phyloP scores from a whole-genome alignment of 2,329 filamentous ascomycete genomes.

The Botrytis fabae region DNA sequence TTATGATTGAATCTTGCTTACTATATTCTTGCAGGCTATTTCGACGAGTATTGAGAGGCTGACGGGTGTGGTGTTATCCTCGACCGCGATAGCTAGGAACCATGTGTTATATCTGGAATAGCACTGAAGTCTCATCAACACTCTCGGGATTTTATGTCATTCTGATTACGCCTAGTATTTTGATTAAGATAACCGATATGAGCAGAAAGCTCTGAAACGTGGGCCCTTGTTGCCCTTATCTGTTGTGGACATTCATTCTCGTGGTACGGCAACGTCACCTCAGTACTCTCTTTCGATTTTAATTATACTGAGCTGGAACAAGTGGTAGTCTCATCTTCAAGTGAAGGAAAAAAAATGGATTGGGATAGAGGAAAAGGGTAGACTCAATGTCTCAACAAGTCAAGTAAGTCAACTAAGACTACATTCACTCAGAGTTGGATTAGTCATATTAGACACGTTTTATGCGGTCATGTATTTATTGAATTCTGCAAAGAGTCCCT shows the following conservation, averaged over 20 bases:
- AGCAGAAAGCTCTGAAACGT: background rate
- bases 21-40: background rate
- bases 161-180: background rate
- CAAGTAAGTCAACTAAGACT: too few species aligned
- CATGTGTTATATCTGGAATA: background rate
- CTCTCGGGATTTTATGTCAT: too few species aligned
- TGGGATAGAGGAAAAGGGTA: too few species aligned
- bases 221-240: background rate
- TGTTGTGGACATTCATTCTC: background rate
- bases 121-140: background rate
- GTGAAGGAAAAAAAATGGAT: background rate
- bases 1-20: too few species aligned
- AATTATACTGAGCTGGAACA: too few species aligned
- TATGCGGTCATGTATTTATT: background rate
- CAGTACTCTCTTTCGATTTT: background rate
- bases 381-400: too few species aligned
- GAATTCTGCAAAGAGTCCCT: background rate
- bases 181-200: background rate
- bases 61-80: background rate
- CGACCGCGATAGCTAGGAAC: background rate
- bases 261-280: background rate
- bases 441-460: background rate
- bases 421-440: too few species aligned
- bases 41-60: background rate
- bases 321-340: background rate